Evolutionary conservation across 371 early-diverging fungal species (phyloP).

Genomic region (Capillidium rhysosporum): DNA sequence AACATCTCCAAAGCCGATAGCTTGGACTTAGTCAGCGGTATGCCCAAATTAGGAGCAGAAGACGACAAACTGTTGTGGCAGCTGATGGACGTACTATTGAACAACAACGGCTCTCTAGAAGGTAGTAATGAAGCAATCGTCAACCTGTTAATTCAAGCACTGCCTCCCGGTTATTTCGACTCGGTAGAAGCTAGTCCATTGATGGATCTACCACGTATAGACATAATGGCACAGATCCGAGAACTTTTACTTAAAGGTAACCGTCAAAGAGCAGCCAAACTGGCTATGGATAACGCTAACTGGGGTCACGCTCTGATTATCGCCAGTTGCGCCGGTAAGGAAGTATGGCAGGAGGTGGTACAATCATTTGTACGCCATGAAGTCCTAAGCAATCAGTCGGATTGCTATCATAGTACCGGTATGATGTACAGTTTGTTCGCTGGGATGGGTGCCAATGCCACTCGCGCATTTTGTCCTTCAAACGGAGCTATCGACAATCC

Average conservation of each 20-base stretch:
- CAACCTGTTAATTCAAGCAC: no score
- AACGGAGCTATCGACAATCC: neutral
- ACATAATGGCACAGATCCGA: no score
- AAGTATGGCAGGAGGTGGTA: conserved; percentile 63
- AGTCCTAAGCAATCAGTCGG: neutral
- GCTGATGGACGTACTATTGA: no score
- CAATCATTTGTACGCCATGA: conserved; percentile 34
- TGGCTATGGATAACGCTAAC: no score
- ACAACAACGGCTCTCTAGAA: neutral
- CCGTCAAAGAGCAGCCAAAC: no score
- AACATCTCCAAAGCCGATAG: neutral
- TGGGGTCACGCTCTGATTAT: conserved; percentile 44
- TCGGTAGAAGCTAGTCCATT: no score
- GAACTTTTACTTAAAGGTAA: no score
- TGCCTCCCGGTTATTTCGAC: no score
- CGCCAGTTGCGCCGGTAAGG: conserved; percentile 64
- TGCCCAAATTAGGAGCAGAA: conserved; percentile 13
- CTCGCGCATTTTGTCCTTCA: neutral
- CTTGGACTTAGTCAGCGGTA: conserved; percentile 10
- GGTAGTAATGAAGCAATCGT: no score
- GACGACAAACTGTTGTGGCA: conserved; percentile 9
- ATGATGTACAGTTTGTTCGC: conserved; percentile 54
- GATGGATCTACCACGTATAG: no score
- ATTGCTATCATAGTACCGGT: conserved; percentile 30
- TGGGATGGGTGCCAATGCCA: conserved; percentile 29